Evolutionary conservation across 2,329 filamentous ascomycete genomes (phyloP), one percentile per base, ranked within the genome.

Genomic region (Diaporthe capsici): DNA sequence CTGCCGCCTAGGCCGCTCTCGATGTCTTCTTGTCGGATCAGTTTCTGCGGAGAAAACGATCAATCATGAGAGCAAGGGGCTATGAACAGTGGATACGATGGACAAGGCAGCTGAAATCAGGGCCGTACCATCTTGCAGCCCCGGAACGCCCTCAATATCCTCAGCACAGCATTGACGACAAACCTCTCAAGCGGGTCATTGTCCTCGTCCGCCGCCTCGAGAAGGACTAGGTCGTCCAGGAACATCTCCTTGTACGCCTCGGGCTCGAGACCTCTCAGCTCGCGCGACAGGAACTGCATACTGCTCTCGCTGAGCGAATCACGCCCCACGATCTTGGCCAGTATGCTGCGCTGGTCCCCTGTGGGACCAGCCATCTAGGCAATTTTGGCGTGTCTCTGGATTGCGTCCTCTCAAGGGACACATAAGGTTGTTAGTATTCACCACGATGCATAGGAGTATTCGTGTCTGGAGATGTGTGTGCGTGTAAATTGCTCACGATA

Each of bases 201-300:
- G 1, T 61, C 58, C 57, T 74, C 67, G 20, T 34, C 72, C 12
- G 42, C 72, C 9, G 58, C 39, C 44, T 76, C 72, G 6, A 76
- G 70, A 22, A 76, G 15, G 10, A 72, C 58, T 9, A 76, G 47
- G 34, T 76, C 75, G 13, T 68, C 67, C 8, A 74, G 51, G 34
- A 63, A 74, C 15, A 44, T 15, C 3, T 67, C 67, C 10, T 20
- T 53, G 28, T 76, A 76, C 22, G 42, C 75, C 39, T 71, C 51
- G 17, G 75, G 75, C 47, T 61, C 49, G 10, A 65, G 9, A 7
- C 75, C 75, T 15, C 44, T 31, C 67, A 76, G 72, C 34, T 76
- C 75, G 9, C 39, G 39, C 4, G 75, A 76, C 17, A 67, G 13
- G 49, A 76, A 74, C 7, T 42, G 65, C 25, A 70, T 65, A 13